These are phyloP conservation scores for Debaryomyces maramus DNA, from an alignment of 805 yeast species.

Conservation along the genomic window DNA sequence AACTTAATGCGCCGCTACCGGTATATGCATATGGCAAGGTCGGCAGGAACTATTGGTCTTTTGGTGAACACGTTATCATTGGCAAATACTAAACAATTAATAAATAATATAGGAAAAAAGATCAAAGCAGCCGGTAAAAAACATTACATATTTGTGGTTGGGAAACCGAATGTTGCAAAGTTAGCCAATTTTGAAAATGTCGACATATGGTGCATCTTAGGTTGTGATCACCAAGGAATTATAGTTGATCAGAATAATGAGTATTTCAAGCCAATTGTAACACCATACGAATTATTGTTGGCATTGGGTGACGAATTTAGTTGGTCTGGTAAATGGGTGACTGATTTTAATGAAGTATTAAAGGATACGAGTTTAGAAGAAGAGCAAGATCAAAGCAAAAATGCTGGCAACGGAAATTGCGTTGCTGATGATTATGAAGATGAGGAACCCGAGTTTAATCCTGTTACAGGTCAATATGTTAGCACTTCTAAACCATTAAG, in stretches of 20 bases:
- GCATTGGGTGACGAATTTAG: constrained; percentile 73
- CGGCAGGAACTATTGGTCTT: constrained; percentile 90
- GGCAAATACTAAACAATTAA: constrained; percentile 65
- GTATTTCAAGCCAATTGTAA: constrained; percentile 85
- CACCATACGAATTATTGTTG: constrained; percentile 86
- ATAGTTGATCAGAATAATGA: constrained; percentile 77
- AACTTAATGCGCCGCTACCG: constrained; percentile 81
- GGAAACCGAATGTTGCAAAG: constrained; percentile 96
- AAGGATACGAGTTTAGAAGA: constrained; percentile 34
- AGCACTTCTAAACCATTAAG: constrained; percentile 76
- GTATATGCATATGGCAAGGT: constrained; percentile 82
- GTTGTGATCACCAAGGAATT: constrained; percentile 93
- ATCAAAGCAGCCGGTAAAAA: constrained; percentile 81
- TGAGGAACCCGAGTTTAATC: constrained; percentile 81
- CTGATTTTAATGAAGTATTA: constrained; percentile 65
- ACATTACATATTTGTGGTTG: constrained; percentile 92
- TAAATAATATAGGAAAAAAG: constrained; percentile 59
- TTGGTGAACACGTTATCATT: constrained; percentile 87
- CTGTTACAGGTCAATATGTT: constrained; percentile 79
- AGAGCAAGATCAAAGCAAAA: constrained; percentile 19
- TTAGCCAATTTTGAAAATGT: constrained; percentile 93
- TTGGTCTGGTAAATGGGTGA: constrained; percentile 95
- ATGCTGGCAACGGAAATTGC: constrained; percentile 18
- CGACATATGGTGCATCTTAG: constrained; percentile 92
- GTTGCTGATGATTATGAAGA: constrained; percentile 38